phyloP scores from a whole-genome alignment of 352 stramenopile species.

The Phytopythium aichiense region DNA sequence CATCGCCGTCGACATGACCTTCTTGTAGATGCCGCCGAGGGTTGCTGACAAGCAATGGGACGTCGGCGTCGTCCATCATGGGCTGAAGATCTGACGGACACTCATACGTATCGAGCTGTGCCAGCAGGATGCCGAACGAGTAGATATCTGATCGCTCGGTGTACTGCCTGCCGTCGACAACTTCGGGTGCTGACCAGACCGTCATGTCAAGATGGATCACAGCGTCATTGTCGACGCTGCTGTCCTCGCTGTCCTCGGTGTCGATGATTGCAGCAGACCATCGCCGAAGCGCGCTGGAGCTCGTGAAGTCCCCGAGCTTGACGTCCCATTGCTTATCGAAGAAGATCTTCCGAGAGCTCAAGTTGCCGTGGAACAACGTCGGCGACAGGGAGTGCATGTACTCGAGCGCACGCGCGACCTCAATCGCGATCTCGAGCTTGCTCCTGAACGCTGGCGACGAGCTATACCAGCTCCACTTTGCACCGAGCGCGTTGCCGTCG shows the following conservation, averaged over 20 bases:
- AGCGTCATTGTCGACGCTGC: conserved; percentile 6
- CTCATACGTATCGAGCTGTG: conserved; percentile 35
- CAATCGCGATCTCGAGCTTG: conserved; percentile 37
- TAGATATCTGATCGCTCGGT: conserved; percentile 44
- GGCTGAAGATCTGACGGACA: conserved; percentile 26
- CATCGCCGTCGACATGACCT: conserved; percentile 13
- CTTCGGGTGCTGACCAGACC: conserved; percentile 38
- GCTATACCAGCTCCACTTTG: conserved; percentile 24
- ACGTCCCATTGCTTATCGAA: conserved; percentile 30
- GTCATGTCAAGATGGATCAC: conserved; percentile 47
- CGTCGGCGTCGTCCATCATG: conserved; percentile 36
- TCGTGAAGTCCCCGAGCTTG: conserved; percentile 42
- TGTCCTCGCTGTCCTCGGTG: conserved; percentile 10
- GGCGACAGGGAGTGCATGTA: conserved; percentile 46
- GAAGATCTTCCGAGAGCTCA: conserved; percentile 43
- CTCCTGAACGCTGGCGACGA: conserved; percentile 23
- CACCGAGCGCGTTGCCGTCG: background rate
- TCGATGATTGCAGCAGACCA: conserved; percentile 32
- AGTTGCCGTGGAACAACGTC: conserved; percentile 35
- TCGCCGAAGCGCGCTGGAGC: conserved; percentile 30
- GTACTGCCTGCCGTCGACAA: conserved; percentile 40
- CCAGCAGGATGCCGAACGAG: conserved; percentile 35
- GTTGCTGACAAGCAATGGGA: conserved; percentile 33
- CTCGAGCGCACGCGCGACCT: conserved; percentile 31
- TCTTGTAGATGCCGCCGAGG: conserved; percentile 8